Evolutionary conservation across 306 rosid species (phyloP).

Genomic region (Benincasa hispida): DNA sequence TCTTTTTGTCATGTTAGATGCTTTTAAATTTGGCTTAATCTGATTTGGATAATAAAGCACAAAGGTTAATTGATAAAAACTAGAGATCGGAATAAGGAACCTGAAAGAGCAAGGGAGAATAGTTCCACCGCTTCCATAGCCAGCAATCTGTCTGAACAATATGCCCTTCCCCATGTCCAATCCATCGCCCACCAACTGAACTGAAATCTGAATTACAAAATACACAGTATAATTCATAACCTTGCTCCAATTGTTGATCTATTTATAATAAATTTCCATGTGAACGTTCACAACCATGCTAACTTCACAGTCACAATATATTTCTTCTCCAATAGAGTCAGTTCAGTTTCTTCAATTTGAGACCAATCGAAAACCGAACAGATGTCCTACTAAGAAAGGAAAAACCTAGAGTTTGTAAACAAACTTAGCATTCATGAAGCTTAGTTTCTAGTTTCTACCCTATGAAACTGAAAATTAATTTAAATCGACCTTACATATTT

Average conservation of each 20-base stretch:
- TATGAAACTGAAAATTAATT: background rate
- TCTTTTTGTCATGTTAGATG: no score
- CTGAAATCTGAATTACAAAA: background rate
- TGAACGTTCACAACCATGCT: no score
- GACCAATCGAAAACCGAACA: no score
- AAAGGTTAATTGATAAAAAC: background rate
- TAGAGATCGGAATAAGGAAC: background rate
- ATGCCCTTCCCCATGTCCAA: background rate
- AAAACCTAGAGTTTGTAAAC: no score
- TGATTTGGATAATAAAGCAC: background rate
- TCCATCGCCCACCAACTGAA: background rate
- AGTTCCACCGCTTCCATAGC: background rate
- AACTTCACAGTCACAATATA: no score
- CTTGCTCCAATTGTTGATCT: background rate
- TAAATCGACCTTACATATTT: background rate
- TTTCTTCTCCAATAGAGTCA: no score
- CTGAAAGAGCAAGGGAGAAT: background rate
- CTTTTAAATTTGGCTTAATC: no score
- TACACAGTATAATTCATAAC: background rate
- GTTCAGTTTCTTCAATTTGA: no score
- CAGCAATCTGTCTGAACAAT: no score
- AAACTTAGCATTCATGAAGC: background rate
- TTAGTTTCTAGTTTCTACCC: background rate
- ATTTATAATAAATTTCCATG: background rate
- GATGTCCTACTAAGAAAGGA: no score